Conservation (phyloP, 495 filamentous ascomycete species). For the Melanomma pulvis-pyrius region DNA sequence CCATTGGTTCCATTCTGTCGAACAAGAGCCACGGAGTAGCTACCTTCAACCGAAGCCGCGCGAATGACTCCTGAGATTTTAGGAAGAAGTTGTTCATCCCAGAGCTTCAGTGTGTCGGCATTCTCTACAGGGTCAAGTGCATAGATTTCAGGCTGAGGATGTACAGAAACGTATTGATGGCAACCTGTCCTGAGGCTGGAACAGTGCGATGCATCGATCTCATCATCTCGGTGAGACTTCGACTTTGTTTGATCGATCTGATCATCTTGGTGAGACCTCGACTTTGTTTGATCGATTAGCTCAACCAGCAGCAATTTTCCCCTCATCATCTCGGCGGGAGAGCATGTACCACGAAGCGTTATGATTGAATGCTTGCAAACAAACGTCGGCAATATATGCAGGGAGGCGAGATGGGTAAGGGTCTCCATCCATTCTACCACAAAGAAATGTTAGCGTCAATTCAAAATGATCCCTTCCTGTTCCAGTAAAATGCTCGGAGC, state of each 20-base stretch:
- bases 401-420: neutral
- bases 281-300: neutral
- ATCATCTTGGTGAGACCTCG: neutral
- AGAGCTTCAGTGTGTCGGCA: neutral
- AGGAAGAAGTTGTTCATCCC: constrained; percentile 13
- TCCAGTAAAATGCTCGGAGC: no score
- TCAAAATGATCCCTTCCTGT: neutral
- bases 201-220: neutral
- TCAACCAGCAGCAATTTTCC: neutral
- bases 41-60: constrained; percentile 1
- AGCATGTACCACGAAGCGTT: constrained; percentile 3
- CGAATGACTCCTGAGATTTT: neutral
- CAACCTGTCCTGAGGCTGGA: neutral
- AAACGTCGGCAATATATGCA: constrained; percentile 1
- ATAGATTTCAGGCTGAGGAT: neutral
- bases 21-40: constrained; percentile 14
- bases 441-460: neutral
- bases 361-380: neutral
- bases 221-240: neutral
- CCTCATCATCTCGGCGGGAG: neutral
- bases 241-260: neutral
- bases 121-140: constrained; percentile 4
- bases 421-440: neutral
- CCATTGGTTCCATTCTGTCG: neutral
- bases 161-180: constrained; percentile 4